Base-by-base conservation (phyloP, 2,329 filamentous ascomycete species). In the Monilinia polystroma region DNA sequence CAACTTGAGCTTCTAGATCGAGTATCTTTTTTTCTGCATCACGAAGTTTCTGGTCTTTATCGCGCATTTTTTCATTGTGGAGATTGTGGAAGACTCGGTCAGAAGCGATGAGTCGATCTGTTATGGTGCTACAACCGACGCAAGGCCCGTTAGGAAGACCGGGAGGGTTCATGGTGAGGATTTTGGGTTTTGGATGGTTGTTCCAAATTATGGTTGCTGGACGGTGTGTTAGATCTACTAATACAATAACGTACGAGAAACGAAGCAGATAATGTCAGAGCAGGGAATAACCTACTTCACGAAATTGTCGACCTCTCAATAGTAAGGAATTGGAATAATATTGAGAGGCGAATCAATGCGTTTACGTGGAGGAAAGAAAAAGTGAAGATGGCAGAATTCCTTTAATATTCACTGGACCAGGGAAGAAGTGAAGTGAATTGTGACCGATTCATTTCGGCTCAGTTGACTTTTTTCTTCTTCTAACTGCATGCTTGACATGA, bases 1-100 rank as follows among this genome's bases (percentile, higher is more conserved):
- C 45, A 4, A 60, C 45, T 12, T 51, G 58, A 3, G 29, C 20
- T 26, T 60, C 58, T 51, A 60, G 32, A 23, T 60, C 58, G 58
- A n/a, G 58, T 45, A 60, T 32, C 7, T 38, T 60, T 1, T 1
- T 51, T 26, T 60, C 45, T 1, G 20, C 16, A 18, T 51, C 45
- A 8, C 58, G 58, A 23, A 60, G 47, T 23, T 60, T 60, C 1
- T n/a, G 7, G 8, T 60, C 58, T 51, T 60, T 60, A n/a, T 51
- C 45, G 58, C 58, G 58, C 58, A 60, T 51, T 16, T 26, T 51
- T 51, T 60, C 43, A 11, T 60, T 51, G 45, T 60, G 58, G 58
- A 60, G 16, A 38, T 20, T 38, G n/a, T 60, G 58, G 29, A 60
- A 60, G 20, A 60, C 47, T 38, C 58, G 32, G 16, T 60, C 58